These are phyloP conservation scores for Emergomyces orientalis DNA, from an alignment of 2,329 filamentous ascomycete species.

Conservation along the genomic window DNA sequence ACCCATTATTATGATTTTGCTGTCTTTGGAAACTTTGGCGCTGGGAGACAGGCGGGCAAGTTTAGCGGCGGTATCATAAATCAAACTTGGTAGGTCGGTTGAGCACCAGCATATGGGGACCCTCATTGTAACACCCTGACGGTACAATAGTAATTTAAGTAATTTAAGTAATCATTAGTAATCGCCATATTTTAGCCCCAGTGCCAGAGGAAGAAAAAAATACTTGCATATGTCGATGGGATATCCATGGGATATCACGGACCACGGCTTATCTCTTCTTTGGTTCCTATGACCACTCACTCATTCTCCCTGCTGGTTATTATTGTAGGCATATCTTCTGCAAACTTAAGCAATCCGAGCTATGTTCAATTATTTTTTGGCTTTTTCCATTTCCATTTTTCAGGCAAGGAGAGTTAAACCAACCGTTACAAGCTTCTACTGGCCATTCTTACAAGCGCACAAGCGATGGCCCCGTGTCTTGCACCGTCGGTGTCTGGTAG, in stretches of 20 bases:
- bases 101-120: neutral
- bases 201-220: no score
- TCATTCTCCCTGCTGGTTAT: neutral
- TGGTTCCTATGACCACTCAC: no score
- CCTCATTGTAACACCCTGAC: neutral
- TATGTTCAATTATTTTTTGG: neutral
- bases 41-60: no score
- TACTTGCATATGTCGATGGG: no score
- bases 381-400: neutral
- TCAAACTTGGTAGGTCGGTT: no score
- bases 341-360: neutral
- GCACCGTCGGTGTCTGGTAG: conserved; percentile 1
- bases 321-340: neutral
- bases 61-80: no score
- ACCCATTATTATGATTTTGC: neutral
- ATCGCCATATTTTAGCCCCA: neutral
- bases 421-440: neutral
- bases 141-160: neutral
- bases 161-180: neutral
- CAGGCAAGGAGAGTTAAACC: neutral
- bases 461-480: neutral
- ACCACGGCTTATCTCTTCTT: no score
- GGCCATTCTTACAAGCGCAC: conserved; percentile 1
- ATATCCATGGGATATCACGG: no score
- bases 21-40: neutral